Percentiles rank a stretch among this genome's conserved stretches.
These are phyloP conservation scores for Suillus subaureus DNA, from an alignment of 768 basidiomycete species.

Conservation along the genomic window DNA sequence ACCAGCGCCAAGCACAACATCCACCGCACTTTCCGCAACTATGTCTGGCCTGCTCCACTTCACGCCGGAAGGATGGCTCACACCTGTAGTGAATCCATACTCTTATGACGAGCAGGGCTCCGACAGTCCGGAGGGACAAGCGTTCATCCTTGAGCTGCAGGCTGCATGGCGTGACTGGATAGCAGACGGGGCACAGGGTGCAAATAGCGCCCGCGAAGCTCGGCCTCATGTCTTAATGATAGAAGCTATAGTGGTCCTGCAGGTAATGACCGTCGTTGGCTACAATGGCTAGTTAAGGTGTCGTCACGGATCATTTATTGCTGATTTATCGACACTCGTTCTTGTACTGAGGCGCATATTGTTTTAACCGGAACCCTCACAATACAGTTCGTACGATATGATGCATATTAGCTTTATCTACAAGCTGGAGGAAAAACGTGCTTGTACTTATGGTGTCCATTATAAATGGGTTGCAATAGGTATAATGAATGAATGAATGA, in stretches of 20 bases:
- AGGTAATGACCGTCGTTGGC: background rate
- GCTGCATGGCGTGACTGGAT: slow-evolving; percentile 80
- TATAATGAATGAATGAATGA: slow-evolving; percentile 6
- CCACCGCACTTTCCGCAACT: slow-evolving; percentile 14
- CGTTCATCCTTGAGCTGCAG: slow-evolving; percentile 76
- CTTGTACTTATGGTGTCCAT: background rate
- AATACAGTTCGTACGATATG: background rate
- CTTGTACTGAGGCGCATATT: background rate
- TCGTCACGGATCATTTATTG: background rate
- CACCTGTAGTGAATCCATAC: slow-evolving; percentile 76
- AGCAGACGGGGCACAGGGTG: slow-evolving; percentile 52
- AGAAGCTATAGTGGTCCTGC: background rate
- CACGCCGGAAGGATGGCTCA: slow-evolving; percentile 63
- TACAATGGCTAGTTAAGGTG: background rate
- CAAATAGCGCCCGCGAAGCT: slow-evolving; percentile 36
- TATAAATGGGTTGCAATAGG: background rate
- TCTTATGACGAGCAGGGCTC: slow-evolving; percentile 47
- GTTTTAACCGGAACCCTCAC: background rate
- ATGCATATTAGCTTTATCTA: background rate
- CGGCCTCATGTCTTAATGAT: background rate
- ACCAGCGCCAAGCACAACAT: slow-evolving; percentile 3
- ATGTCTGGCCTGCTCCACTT: slow-evolving; percentile 45
- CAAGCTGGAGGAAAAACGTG: background rate
- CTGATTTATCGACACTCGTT: background rate
- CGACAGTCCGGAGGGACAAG: slow-evolving; percentile 74